Evolutionary conservation across 179 eudicot species (phyloP).

Genomic region (Silene noctiflora): DNA sequence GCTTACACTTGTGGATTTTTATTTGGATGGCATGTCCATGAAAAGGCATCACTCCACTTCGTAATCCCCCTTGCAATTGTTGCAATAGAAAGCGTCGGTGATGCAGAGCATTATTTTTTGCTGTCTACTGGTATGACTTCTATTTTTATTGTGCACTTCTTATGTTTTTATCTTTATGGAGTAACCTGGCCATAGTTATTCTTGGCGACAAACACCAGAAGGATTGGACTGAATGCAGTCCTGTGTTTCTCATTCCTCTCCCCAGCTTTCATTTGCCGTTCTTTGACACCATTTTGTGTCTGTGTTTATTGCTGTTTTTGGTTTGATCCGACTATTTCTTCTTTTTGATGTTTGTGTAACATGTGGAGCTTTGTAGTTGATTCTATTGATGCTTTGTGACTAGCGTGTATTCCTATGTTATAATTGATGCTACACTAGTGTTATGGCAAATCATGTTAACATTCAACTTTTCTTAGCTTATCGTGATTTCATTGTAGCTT

Average conservation of each 20-base stretch:
- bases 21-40: constrained; percentile 99
- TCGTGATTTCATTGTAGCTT: too few species aligned
- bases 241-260: too few species aligned
- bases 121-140: constrained; percentile 57
- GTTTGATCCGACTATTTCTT: neutral
- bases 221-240: too few species aligned
- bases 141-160: neutral
- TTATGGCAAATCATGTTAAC: neutral
- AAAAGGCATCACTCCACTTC: constrained; percentile 95
- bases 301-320: neutral
- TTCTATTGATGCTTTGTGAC: too few species aligned
- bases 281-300: neutral
- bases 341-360: neutral
- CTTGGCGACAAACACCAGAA: too few species aligned
- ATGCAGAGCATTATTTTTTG: constrained; percentile 78
- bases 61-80: constrained; percentile 77
- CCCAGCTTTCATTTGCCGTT: too few species aligned
- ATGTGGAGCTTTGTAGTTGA: neutral
- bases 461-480: too few species aligned
- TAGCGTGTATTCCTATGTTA: too few species aligned
- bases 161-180: neutral
- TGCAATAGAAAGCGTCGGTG: constrained; percentile 58
- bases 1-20: constrained; percentile 92
- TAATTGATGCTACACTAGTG: too few species aligned
- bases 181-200: too few species aligned